Evolutionary conservation across 345 rosid species (phyloP), one percentile per base, ranked within the genome.

Genomic region (Bruguiera parviflora): DNA sequence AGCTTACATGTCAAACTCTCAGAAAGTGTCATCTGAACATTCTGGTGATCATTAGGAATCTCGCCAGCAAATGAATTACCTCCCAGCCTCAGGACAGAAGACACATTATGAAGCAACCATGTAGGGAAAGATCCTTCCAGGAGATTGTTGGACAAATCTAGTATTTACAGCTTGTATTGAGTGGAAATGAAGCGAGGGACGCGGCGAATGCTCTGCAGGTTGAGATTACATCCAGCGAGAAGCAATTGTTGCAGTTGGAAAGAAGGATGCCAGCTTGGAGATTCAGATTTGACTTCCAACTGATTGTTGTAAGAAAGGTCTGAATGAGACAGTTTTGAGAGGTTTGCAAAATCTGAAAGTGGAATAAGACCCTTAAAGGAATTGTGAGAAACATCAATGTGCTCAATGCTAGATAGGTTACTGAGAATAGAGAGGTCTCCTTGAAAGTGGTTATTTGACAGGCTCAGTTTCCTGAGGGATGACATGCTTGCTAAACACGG

Each of bases 71-170:
- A 69, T 5, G 55, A 58, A 49, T 74, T 74, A 43, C 55, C 21
- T 47, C 69, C 33, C 37, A 68, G 27, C 9, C 60, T 74, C 16
- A 63, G 29, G 3, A 33, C 69, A 13, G 58, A 68, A 55, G 77
- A 73, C 39, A 73, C 77, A 31, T 73, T 67, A 39, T 22, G 72
- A 53, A 73, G 58, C 72, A 73, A 25, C 76, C 76, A 73, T 52
- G 57, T 27, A 0, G 66, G 76, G 43, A 73, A 73, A 3, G 46
- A 19, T 33, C 72, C 70, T 20, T 15, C 58, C 15, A 73, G 77
- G 0, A 18, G 53, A 46, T 73, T 67, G 20, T 21, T 39, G 18
- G 77, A 73, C 25, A 73, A 53, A 55, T 73, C 77, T 1, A 74
- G 4, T 0, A 51, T 53, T 49, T 55, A 15, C 39, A 68, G 18